Conservation (phyloP, 2,329 filamentous ascomycete species). For the Cercospora nicotianae region DNA sequence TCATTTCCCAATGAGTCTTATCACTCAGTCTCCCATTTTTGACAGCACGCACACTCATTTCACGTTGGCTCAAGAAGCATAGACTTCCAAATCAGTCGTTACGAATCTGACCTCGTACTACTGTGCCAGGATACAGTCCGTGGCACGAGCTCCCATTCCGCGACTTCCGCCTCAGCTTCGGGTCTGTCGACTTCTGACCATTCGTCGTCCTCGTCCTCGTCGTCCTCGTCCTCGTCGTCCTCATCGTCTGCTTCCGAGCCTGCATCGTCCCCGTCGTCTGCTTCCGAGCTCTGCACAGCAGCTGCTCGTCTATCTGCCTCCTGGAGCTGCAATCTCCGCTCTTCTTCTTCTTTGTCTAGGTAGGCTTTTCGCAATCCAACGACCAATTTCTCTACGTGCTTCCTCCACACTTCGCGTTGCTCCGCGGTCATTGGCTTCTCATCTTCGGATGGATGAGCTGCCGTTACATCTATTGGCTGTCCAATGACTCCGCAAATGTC, state of each 20-base stretch:
- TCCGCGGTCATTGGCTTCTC: background rate
- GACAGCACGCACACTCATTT: background rate
- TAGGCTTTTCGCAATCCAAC: background rate
- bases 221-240: background rate
- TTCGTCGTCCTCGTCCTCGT: background rate
- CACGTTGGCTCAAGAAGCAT: background rate
- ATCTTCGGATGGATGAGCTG: background rate
- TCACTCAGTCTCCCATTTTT: background rate
- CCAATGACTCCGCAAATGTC: background rate
- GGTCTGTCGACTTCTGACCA: background rate
- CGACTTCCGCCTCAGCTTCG: background rate
- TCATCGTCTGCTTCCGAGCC: background rate
- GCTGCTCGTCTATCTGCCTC: background rate
- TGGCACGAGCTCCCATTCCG: background rate
- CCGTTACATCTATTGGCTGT: background rate
- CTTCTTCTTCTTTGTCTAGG: background rate
- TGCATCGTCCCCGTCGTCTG: background rate
- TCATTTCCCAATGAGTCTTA: background rate
- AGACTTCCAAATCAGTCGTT: background rate
- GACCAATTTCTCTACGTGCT: background rate
- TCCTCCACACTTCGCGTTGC: background rate
- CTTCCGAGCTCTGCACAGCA: background rate
- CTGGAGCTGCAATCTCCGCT: background rate
- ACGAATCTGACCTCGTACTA: background rate
- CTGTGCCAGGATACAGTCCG: background rate